Evolutionary conservation across 1,139 yeast genomes (phyloP).

Genomic region (Suhomyces bribrorum): DNA sequence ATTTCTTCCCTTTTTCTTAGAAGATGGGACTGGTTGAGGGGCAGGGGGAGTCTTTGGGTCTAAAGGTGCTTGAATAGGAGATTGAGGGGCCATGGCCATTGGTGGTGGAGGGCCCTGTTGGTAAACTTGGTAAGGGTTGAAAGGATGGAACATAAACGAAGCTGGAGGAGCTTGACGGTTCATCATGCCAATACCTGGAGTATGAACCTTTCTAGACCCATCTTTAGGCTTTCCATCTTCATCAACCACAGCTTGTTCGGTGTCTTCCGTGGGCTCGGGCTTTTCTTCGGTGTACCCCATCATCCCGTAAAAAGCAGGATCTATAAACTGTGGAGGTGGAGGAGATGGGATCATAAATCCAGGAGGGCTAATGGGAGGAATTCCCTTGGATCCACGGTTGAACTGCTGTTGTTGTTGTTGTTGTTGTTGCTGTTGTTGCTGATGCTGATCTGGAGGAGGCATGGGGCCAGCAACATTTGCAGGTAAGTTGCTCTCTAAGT

Average conservation of each 20-base stretch:
- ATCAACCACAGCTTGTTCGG: slow-evolving; percentile 7
- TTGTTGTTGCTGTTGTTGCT: too few species aligned
- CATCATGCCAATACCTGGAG: slow-evolving; percentile 47
- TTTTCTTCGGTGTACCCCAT: slow-evolving; percentile 21
- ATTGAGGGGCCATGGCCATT: slow-evolving; percentile 10
- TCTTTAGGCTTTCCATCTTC: slow-evolving; percentile 12
- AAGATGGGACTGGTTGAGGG: slow-evolving; percentile 9
- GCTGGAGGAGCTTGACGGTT: slow-evolving; percentile 34
- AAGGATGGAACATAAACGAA: slow-evolving; percentile 51
- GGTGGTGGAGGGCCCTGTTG: slow-evolving; percentile 26
- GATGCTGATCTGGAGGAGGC: slow-evolving; percentile 10
- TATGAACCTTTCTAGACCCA: slow-evolving; percentile 15
- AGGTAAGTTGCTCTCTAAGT: slow-evolving; percentile 27
- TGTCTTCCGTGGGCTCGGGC: slow-evolving; percentile 4
- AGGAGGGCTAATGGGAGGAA: slow-evolving; percentile 40
- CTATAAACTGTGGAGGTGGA: slow-evolving; percentile 41
- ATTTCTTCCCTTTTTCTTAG: slow-evolving; percentile 11
- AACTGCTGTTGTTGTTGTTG: slow-evolving; percentile 12
- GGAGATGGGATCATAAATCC: slow-evolving; percentile 41
- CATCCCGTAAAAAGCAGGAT: slow-evolving; percentile 37
- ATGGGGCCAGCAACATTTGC: slow-evolving; percentile 17
- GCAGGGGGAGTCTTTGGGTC: slow-evolving; percentile 7
- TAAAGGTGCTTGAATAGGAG: slow-evolving; percentile 15
- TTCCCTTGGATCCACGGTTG: slow-evolving; percentile 22
- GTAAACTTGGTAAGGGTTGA: slow-evolving; percentile 50